Percentiles rank a stretch among this genome's conserved stretches.
Evolutionary conservation across 306 rosid species (phyloP).

Genomic region (Nissolia schottii): DNA sequence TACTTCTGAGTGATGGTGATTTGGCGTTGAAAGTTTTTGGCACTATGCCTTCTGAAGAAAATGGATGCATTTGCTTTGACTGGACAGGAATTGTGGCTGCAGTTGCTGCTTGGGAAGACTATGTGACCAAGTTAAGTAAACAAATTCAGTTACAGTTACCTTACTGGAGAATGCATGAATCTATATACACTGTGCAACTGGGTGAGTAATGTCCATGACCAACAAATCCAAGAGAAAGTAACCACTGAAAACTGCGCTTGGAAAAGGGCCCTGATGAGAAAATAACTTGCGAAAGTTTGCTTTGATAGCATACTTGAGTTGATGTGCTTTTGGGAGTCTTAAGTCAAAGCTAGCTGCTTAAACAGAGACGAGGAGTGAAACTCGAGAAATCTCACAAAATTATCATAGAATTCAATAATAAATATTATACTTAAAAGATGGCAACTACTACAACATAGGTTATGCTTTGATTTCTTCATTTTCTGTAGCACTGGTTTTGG

Average conservation of each 20-base stretch:
- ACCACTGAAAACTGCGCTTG: not conserved
- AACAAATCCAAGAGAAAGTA: not conserved
- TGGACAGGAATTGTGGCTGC: slow-evolving; percentile 53
- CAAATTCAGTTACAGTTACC: slow-evolving; percentile 46
- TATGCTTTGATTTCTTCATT: not conserved
- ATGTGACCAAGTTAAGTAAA: slow-evolving; percentile 31
- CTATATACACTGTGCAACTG: slow-evolving; percentile 48
- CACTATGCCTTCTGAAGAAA: slow-evolving; percentile 15
- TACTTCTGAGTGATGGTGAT: slow-evolving; percentile 41
- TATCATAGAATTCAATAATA: not conserved
- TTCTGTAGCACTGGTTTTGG: not conserved
- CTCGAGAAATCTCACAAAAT: not conserved
- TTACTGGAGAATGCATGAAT: slow-evolving; percentile 59
- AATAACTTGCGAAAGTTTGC: not conserved
- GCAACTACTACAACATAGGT: not conserved
- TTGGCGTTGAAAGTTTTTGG: slow-evolving; percentile 40
- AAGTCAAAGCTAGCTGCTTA: not conserved
- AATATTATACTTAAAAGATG: not conserved
- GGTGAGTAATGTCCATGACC: not conserved
- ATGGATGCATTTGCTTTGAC: slow-evolving; percentile 19
- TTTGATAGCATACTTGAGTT: not conserved
- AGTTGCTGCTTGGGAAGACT: slow-evolving; percentile 51
- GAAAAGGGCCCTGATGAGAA: not conserved
- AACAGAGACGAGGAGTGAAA: not conserved
- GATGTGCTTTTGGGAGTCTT: slow-evolving; percentile 1